A percentile compares a stretch with the other conserved stretches of the same genome.
Evolutionary conservation across 371 early-diverging fungal species (phyloP).

Genomic region (Mucor plumbeus): DNA sequence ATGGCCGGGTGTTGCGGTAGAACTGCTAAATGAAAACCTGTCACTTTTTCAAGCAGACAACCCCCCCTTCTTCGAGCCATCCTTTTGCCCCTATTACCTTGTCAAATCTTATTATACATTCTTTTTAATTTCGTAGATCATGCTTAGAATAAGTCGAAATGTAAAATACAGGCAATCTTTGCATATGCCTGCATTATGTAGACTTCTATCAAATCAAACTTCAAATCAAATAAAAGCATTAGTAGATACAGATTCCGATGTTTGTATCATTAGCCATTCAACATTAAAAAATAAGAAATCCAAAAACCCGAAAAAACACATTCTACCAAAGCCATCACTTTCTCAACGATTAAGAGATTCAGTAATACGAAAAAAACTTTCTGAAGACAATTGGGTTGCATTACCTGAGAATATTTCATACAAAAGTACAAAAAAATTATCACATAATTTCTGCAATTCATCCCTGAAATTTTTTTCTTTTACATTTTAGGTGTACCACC

Average conservation of each 20-base stretch:
- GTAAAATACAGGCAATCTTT: neutral
- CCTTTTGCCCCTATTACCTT: neutral
- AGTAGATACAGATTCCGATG: neutral
- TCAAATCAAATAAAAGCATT: neutral
- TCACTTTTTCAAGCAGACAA: neutral
- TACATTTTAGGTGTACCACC: slow-evolving; percentile 25
- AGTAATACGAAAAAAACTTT: neutral
- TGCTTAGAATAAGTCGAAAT: slow-evolving; percentile 6
- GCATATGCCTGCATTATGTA: neutral
- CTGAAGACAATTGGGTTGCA: neutral
- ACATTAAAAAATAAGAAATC: neutral
- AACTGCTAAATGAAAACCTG: neutral
- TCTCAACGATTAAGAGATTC: slow-evolving; percentile 1
- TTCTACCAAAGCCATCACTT: neutral
- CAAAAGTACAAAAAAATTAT: neutral
- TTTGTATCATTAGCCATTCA: neutral
- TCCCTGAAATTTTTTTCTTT: neutral
- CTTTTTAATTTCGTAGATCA: neutral
- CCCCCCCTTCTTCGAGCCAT: no score
- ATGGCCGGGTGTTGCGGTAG: neutral
- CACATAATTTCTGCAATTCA: neutral
- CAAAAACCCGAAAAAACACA: neutral
- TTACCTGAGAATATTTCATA: neutral
- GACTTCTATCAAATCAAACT: neutral
- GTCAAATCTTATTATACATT: neutral